phyloP scores from a whole-genome alignment of 495 filamentous ascomycete species.

The Aspergillus cavernicola region DNA sequence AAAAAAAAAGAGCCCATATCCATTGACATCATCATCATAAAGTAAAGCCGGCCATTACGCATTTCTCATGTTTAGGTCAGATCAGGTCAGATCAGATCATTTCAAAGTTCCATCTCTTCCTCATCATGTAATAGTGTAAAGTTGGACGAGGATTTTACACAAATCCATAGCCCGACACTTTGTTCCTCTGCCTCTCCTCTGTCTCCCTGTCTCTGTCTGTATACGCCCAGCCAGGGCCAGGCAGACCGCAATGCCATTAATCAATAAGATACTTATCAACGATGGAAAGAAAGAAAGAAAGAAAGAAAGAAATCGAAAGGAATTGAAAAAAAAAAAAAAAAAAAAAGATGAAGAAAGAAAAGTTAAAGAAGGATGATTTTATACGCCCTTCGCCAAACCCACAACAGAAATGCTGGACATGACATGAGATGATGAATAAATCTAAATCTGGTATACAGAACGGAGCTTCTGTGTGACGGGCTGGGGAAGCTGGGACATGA shows the following conservation, averaged over 20 bases:
- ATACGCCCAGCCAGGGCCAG: neutral
- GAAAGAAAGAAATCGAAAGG: neutral
- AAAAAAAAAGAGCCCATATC: neutral
- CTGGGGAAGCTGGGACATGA: slow-evolving; percentile 64
- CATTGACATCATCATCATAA: slow-evolving; percentile 8
- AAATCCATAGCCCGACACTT: too few relatives aligned
- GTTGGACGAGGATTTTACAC: too few relatives aligned
- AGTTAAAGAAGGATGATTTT: slow-evolving; percentile 12
- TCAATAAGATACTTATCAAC: neutral
- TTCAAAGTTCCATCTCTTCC: neutral
- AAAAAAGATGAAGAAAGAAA: neutral
- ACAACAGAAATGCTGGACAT: slow-evolving; percentile 12
- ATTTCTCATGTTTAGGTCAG: neutral
- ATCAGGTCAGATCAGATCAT: neutral
- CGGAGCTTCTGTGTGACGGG: slow-evolving; percentile 56
- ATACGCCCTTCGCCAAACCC: slow-evolving; percentile 28
- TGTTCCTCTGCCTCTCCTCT: too few relatives aligned
- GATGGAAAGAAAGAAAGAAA: neutral
- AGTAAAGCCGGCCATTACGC: slow-evolving; percentile 3
- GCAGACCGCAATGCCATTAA: slow-evolving; percentile 5
- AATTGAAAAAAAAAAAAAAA: neutral
- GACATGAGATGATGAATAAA: neutral
- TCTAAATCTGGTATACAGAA: slow-evolving; percentile 43
- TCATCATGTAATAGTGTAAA: too few relatives aligned
- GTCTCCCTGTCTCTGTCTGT: too few relatives aligned